Evolutionary conservation across 805 yeast genomes (phyloP), one percentile per base, ranked within the genome.

Genomic region (Cyberlindnera mrakii): DNA sequence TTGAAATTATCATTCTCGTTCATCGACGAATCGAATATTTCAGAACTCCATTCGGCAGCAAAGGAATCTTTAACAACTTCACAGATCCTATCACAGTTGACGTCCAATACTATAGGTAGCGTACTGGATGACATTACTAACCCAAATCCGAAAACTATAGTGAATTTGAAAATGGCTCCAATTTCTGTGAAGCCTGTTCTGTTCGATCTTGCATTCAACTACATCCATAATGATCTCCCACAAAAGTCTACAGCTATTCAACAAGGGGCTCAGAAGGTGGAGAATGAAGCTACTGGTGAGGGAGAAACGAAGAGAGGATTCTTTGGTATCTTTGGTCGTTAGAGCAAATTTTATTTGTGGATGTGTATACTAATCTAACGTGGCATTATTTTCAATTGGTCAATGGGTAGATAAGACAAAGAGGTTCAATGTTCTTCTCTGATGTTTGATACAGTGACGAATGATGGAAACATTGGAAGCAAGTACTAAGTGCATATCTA

Each of bases 151-250:
- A 45, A 58, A 31, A 39, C 47, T 23, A 59, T 41, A 43, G 63
- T 44, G 43, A 62, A 46, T 55, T 62, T 50, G 60, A 66, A 25
- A 46, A 43, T 35, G 52, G 67, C 65, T 49, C 85, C 95, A 1
- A 77, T 85, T 2, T 73, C 80, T 41, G 77, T 82, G 44, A 91
- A 93, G 64, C 96, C 99, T 0, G 95, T 89, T 9, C 74, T 90
- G 55, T 93, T 88, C 55, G 99, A 91, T 60, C 70, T 87, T 50
- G 98, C 95, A 0, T 90, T 72, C 69, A 90, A 89, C 60, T 89
- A 85, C 57, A 74, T 90, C 41, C 39, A 44, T 20, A 29, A 34
- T 16, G 42, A 46, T 17, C 40, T 49, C 33, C 17, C 54, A 10
- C 30, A 54, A 32, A 18, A 25, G 16, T 7, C 43, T 15, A 35